Evolutionary conservation across 805 yeast genomes (phyloP).

Genomic region (Wickerhamiella vanderwaltii): DNA sequence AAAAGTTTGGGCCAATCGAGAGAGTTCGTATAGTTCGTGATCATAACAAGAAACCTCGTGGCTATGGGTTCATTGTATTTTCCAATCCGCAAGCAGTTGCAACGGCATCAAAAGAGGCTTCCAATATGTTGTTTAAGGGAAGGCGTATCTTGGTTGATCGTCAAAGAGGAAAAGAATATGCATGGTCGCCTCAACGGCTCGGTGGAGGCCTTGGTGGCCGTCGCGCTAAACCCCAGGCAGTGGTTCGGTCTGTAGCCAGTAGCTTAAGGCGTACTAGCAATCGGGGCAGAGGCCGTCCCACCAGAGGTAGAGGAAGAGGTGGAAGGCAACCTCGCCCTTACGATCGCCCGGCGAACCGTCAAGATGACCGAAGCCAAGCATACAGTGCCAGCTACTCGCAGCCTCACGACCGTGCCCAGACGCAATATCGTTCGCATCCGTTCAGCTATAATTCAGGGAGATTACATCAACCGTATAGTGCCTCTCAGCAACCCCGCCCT

Average conservation of each 20-base stretch:
- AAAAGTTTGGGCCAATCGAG: slow-evolving; percentile 60
- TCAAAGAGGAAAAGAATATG: slow-evolving; percentile 29
- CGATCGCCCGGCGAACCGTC: too few species aligned
- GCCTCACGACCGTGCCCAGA: too few species aligned
- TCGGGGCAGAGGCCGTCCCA: too few species aligned
- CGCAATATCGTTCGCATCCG: too few species aligned
- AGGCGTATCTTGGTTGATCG: slow-evolving; percentile 37
- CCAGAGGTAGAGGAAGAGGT: not conserved
- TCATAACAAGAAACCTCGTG: slow-evolving; percentile 45
- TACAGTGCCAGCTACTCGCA: too few species aligned
- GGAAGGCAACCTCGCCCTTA: too few species aligned
- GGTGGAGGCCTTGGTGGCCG: slow-evolving; percentile 95
- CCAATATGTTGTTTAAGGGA: slow-evolving; percentile 40
- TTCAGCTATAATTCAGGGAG: too few species aligned
- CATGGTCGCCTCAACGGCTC: slow-evolving; percentile 35
- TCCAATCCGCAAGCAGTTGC: slow-evolving; percentile 48
- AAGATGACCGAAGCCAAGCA: too few species aligned
- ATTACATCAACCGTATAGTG: too few species aligned
- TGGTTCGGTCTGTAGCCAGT: not conserved
- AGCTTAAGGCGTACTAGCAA: too few species aligned
- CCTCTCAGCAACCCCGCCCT: too few species aligned
- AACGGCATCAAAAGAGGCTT: slow-evolving; percentile 47
- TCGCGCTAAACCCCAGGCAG: too few species aligned
- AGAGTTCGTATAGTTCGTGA: slow-evolving; percentile 47
- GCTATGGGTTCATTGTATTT: slow-evolving; percentile 76